Evolutionary conservation across 139 green algal genomes (phyloP), one percentile per base, ranked within the genome.

Genomic region (Penium margaritaceum): DNA sequence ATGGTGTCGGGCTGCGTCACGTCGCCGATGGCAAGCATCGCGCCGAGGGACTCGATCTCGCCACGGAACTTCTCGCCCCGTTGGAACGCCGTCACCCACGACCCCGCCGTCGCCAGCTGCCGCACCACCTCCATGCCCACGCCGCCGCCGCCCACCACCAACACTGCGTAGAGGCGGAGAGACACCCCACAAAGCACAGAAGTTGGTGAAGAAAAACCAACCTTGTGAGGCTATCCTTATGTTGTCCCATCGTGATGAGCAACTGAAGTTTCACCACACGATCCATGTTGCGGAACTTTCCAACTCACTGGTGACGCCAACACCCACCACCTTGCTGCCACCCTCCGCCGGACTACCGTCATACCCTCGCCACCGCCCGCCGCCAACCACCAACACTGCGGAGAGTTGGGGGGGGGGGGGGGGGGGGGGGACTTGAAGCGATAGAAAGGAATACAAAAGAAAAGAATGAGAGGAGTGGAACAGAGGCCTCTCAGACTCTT

Each of bases 251-350:
- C n/a, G n/a, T n/a, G n/a, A n/a, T 54, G 1, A n/a, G n/a, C n/a
- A n/a, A n/a, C n/a, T n/a, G n/a, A n/a, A n/a, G n/a, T n/a, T n/a
- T n/a, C n/a, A n/a, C n/a, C n/a, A 98, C 92, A 0, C 88, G 91
- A 64, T 98, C 92, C 30, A 97, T 81, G 27, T 81, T 82, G 57
- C 81, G 66, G 9, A 84, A 68, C 51, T 81, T 77, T n/a, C 87
- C 81, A 21, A 66, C 86, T 55, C 78, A 60, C 70, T 83, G 60
- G 15, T 75, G n/a, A 86, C n/a, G 91, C 89, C 85, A 88, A 96
- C 17, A 96, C 91, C 92, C 92, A 97, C n/a, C 83, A 77, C n/a
- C 92, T 92, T 85, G 91, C 91, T 79, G 95, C 88, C 74, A 95
- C 95, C 17, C 96, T 83, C 73, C 86, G 85, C 39, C 88, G 82